Evolutionary conservation across 129 eudicot genomes (phyloP).

Genomic region (Artemisia argyi): DNA sequence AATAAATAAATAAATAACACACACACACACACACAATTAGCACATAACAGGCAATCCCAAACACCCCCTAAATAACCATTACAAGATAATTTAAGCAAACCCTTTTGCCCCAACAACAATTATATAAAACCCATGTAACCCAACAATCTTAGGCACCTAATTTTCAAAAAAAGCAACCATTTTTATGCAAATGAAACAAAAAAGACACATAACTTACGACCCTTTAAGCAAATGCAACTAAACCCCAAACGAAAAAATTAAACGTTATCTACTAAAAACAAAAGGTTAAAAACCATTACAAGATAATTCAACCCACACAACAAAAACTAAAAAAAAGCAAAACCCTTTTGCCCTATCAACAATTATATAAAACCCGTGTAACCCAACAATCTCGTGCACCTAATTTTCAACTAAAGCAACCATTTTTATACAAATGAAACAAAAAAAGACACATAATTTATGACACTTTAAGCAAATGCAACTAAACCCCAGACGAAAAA

Average conservation of each 20-base stretch:
- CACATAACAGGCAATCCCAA: too few relatives aligned
- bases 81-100: not conserved
- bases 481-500: not conserved
- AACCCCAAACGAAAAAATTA: not conserved
- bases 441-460: not conserved
- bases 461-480: not conserved
- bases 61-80: too few relatives aligned
- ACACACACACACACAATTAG: too few relatives aligned
- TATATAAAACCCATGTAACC: not conserved
- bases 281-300: too few relatives aligned
- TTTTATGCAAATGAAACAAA: not conserved
- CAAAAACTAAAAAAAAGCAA: too few relatives aligned
- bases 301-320: too few relatives aligned
- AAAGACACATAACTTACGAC: not conserved
- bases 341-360: too few relatives aligned
- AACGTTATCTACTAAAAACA: not conserved
- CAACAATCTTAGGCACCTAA: not conserved
- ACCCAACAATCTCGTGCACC: too few relatives aligned
- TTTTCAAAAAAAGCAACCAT: not conserved
- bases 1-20: too few relatives aligned
- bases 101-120: not conserved
- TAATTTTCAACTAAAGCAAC: too few relatives aligned
- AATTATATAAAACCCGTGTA: too few relatives aligned
- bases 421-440: too few relatives aligned
- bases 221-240: not conserved